Percentiles rank a stretch among this genome's conserved stretches.
These are phyloP conservation scores for Colletotrichum sp. DNA, from an alignment of 2,329 filamentous ascomycete genomes.

Conservation along the genomic window DNA sequence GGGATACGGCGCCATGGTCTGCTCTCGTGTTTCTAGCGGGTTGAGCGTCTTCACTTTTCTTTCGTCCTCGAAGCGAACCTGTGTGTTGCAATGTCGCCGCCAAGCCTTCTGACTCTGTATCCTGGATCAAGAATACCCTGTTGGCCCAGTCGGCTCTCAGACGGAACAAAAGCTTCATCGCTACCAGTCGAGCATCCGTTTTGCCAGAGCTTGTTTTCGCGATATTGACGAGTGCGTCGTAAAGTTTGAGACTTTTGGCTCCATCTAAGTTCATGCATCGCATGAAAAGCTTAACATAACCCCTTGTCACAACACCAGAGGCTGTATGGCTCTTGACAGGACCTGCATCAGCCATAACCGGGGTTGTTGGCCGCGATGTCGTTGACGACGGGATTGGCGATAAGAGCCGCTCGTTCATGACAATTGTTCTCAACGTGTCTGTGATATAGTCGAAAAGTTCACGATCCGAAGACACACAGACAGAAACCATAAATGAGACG, in stretches of 20 bases:
- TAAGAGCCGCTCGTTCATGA: conserved; percentile 52
- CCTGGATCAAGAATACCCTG: conserved; percentile 72
- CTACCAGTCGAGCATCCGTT: conserved; percentile 72
- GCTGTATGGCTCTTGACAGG: conserved; percentile 52
- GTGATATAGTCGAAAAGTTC: conserved; percentile 65
- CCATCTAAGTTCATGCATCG: conserved; percentile 71
- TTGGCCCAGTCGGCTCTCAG: conserved; percentile 83
- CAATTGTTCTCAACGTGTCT: conserved; percentile 54
- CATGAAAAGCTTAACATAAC: conserved; percentile 79
- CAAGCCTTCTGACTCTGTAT: conserved; percentile 75
- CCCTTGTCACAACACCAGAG: conserved; percentile 74
- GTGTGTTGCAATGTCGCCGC: conserved; percentile 75
- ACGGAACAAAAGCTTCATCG: conserved; percentile 81
- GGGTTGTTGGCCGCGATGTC: conserved; percentile 29
- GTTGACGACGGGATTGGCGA: conserved; percentile 42
- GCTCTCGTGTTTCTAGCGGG: conserved; percentile 47
- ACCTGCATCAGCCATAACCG: conserved; percentile 23
- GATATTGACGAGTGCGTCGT: conserved; percentile 68
- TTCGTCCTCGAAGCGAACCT: conserved; percentile 55
- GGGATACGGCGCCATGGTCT: conserved; percentile 45
- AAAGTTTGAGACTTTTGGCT: conserved; percentile 67
- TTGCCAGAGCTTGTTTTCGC: conserved; percentile 65
- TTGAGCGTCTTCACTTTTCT: conserved; percentile 55
- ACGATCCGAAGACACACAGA: conserved; percentile 65
- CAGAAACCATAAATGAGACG: conserved; percentile 67